A percentile compares a stretch with the other conserved stretches of the same genome.
phyloP scores from a whole-genome alignment of 345 rosid genomes.

The Ceriops zippeliana region DNA sequence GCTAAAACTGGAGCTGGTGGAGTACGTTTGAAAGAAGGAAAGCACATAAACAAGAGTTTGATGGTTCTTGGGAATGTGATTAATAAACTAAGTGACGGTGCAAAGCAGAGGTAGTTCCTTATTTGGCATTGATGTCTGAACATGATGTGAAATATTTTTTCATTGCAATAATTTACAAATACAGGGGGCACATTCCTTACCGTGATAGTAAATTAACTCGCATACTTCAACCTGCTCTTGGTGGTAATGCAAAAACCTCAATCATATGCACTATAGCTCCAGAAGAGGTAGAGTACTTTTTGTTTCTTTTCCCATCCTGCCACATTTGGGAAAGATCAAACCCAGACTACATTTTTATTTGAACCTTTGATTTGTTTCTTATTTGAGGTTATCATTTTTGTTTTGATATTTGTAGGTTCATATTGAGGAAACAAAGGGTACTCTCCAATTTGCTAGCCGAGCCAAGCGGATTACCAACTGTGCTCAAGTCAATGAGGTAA shows the following conservation, averaged over 20 bases:
- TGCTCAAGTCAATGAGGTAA: slow-evolving; percentile 92
- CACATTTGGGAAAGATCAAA: not conserved
- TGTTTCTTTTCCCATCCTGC: not conserved
- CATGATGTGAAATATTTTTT: not conserved
- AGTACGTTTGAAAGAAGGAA: slow-evolving; percentile 89
- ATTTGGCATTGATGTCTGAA: slow-evolving; percentile 3
- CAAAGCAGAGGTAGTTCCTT: slow-evolving; percentile 62
- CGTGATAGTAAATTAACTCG: slow-evolving; percentile 98
- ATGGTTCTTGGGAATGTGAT: slow-evolving; percentile 96
- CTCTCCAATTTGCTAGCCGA: slow-evolving; percentile 94
- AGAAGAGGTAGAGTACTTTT: slow-evolving; percentile 64
- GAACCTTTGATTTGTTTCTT: slow-evolving; percentile 7
- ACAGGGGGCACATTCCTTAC: slow-evolving; percentile 92
- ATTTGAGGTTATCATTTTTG: not conserved
- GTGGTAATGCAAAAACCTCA: slow-evolving; percentile 96
- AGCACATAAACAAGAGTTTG: slow-evolving; percentile 90
- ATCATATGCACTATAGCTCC: slow-evolving; percentile 96
- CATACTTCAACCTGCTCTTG: slow-evolving; percentile 96
- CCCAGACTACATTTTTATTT: not conserved
- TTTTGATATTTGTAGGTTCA: slow-evolving; percentile 50
- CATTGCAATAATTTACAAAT: slow-evolving; percentile 10
- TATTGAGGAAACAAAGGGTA: slow-evolving; percentile 93
- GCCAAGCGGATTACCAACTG: slow-evolving; percentile 92
- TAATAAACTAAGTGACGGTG: slow-evolving; percentile 80
- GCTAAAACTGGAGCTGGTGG: slow-evolving; percentile 97